phyloP scores from a whole-genome alignment of 441 rosid genomes.

The Metrosideros polymorpha region DNA sequence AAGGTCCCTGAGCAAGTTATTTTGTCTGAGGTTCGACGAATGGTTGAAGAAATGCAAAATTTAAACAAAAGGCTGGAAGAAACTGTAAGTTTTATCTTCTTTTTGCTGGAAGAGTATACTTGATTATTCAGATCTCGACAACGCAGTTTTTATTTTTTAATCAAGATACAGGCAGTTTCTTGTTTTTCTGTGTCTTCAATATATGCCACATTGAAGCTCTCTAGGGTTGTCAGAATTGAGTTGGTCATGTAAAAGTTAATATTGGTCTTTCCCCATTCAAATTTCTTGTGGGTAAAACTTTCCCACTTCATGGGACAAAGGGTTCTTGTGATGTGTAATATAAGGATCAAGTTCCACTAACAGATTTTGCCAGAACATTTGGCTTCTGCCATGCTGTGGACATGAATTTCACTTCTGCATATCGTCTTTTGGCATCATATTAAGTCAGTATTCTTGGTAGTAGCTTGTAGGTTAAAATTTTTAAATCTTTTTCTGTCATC shows the following conservation, averaged over 20 bases:
- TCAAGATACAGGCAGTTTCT: background rate
- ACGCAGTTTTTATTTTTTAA: background rate
- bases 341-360: background rate
- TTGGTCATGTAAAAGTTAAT: background rate
- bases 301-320: background rate
- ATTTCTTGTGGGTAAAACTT: background rate
- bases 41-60: slow-evolving; percentile 87
- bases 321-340: background rate
- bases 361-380: background rate
- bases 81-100: slow-evolving; percentile 27
- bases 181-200: background rate
- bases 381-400: background rate
- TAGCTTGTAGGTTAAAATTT: background rate
- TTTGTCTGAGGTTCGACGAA: slow-evolving; percentile 61
- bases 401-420: background rate
- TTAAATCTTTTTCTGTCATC: background rate
- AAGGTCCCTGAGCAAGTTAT: slow-evolving; percentile 55
- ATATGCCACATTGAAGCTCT: background rate
- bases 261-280: background rate
- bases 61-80: slow-evolving; percentile 58
- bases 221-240: background rate
- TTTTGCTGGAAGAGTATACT: background rate
- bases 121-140: background rate
- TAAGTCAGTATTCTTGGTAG: background rate
- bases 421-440: background rate